A percentile compares a stretch with the other conserved stretches of the same genome.
Evolutionary conservation across 2,329 filamentous ascomycete genomes (phyloP).

Genomic region (Fusarium hainanense): DNA sequence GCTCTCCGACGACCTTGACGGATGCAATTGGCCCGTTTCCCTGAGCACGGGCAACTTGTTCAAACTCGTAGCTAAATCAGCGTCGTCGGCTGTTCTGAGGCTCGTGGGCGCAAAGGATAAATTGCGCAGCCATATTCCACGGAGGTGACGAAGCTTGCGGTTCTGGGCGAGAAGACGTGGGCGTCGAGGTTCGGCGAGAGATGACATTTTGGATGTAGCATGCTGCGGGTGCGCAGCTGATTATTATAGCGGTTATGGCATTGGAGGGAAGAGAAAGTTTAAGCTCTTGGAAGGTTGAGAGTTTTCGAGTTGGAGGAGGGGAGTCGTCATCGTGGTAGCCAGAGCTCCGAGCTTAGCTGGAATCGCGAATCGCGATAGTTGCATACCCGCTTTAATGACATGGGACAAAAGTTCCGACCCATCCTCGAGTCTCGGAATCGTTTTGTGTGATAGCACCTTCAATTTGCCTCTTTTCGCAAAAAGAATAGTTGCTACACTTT

Average conservation of each 20-base stretch:
- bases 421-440: background rate
- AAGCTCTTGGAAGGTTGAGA: conserved; percentile 1
- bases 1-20: conserved; percentile 66
- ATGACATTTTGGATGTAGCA: conserved; percentile 48
- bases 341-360: conserved; percentile 39
- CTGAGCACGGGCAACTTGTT: conserved; percentile 70
- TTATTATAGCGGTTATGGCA: conserved; percentile 28
- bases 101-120: conserved; percentile 72
- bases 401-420: background rate
- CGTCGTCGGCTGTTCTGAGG: conserved; percentile 81
- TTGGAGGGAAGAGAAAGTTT: conserved; percentile 12
- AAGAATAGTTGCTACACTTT: background rate
- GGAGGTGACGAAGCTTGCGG: conserved; percentile 86
- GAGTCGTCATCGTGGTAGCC: conserved; percentile 35
- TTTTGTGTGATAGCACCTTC: background rate
- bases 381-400: conserved; percentile 43
- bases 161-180: conserved; percentile 76
- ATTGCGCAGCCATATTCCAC: conserved; percentile 88
- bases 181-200: conserved; percentile 54
- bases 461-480: background rate
- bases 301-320: conserved; percentile 2
- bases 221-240: conserved; percentile 37
- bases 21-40: conserved; percentile 61
- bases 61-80: conserved; percentile 75
- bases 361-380: conserved; percentile 43